These are phyloP conservation scores for Tolypocladium tundrense DNA, from an alignment of 2,329 filamentous ascomycete species.

Conservation along the genomic window DNA sequence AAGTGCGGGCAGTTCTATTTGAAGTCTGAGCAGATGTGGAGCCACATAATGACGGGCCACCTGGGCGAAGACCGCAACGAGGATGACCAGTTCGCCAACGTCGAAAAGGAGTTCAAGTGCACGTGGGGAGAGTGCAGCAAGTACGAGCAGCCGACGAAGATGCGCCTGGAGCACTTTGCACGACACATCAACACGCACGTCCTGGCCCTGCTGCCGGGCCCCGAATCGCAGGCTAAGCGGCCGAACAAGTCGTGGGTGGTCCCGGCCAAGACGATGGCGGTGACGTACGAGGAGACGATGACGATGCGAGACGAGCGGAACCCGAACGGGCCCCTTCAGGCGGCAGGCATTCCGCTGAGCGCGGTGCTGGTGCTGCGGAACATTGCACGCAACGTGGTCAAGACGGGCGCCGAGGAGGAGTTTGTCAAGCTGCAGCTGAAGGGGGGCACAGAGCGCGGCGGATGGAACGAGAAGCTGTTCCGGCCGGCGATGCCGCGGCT, in stretches of 20 bases:
- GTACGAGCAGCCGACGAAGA: slow-evolving; percentile 33
- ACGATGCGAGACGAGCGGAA: slow-evolving; percentile 47
- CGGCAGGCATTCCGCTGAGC: slow-evolving; percentile 69
- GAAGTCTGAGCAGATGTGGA: slow-evolving; percentile 55
- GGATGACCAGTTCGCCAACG: slow-evolving; percentile 46
- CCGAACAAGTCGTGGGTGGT: slow-evolving; percentile 33
- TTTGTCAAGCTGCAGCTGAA: slow-evolving; percentile 37
- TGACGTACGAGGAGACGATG: slow-evolving; percentile 46
- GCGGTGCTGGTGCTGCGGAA: slow-evolving; percentile 71
- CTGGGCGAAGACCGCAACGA: slow-evolving; percentile 45
- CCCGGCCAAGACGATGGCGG: slow-evolving; percentile 43
- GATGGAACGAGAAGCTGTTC: slow-evolving; percentile 61
- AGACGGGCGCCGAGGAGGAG: slow-evolving; percentile 48
- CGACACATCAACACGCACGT: slow-evolving; percentile 62
- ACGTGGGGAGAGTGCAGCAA: slow-evolving; percentile 58
- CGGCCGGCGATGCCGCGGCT: slow-evolving; percentile 53
- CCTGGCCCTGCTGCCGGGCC: slow-evolving; percentile 26
- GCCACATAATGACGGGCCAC: slow-evolving; percentile 59
- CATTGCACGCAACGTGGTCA: slow-evolving; percentile 57
- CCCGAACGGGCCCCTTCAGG: slow-evolving; percentile 47
- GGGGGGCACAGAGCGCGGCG: slow-evolving; percentile 28
- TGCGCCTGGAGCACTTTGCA: slow-evolving; percentile 42
- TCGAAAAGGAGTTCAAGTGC: slow-evolving; percentile 45
- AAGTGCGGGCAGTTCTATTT: slow-evolving; percentile 53
- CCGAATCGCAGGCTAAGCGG: slow-evolving; percentile 9